phyloP scores from a whole-genome alignment of 2,329 filamentous ascomycete species.

The Biscogniauxia sp. region DNA sequence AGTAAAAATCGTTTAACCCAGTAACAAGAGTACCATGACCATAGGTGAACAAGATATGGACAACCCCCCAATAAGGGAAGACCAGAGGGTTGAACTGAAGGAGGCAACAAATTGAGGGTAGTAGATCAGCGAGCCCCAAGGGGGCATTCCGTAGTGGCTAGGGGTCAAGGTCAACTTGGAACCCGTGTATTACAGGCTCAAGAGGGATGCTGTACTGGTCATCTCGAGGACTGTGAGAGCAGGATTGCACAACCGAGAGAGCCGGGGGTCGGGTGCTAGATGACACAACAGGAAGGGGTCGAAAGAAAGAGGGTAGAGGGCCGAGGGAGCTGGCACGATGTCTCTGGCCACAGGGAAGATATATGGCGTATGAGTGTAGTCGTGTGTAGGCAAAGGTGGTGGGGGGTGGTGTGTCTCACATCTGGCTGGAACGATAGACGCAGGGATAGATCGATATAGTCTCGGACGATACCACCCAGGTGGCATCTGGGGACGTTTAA shows the following conservation, averaged over 20 bases:
- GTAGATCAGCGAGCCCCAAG: neutral
- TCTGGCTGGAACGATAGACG: conserved; percentile 14
- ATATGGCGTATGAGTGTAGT: conserved; percentile 11
- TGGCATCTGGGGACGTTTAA: conserved; percentile 23
- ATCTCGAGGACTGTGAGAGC: conserved; percentile 19
- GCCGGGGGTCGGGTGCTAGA: conserved; percentile 16
- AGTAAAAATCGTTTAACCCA: neutral
- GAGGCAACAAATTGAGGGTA: neutral
- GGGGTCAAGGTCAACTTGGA: conserved; percentile 8
- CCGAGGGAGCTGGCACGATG: conserved; percentile 12
- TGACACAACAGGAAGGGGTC: conserved; percentile 15
- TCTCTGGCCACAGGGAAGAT: conserved; percentile 17
- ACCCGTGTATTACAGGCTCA: conserved; percentile 18
- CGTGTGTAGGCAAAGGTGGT: conserved; percentile 6
- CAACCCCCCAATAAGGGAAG: neutral
- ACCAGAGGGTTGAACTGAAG: neutral
- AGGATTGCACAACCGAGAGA: conserved; percentile 22
- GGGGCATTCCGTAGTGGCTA: conserved; percentile 8
- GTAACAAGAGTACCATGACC: too few relatives aligned
- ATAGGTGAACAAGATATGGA: neutral
- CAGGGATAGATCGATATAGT: conserved; percentile 13
- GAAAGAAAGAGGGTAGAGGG: conserved; percentile 8
- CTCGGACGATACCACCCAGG: conserved; percentile 9
- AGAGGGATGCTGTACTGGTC: conserved; percentile 20
- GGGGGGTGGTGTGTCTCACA: conserved; percentile 23